phyloP scores from a whole-genome alignment of 2,329 filamentous ascomycete genomes.

The Hymenoscyphus repandus region DNA sequence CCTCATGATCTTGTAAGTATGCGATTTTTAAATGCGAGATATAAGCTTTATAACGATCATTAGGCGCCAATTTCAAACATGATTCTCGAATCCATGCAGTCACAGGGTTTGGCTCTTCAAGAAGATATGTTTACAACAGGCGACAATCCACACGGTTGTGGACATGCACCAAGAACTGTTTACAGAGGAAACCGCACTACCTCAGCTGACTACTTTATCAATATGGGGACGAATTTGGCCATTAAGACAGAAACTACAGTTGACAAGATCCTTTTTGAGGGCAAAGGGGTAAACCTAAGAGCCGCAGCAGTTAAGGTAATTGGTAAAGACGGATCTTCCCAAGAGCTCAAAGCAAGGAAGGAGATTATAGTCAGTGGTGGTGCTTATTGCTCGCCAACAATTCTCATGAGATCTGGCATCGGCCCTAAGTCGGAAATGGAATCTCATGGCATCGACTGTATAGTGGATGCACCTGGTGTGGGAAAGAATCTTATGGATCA shows the following conservation, averaged over 20 bases:
- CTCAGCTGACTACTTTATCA: constrained; percentile 46
- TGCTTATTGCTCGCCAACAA: constrained; percentile 41
- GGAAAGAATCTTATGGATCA: constrained; percentile 58
- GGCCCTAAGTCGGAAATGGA: constrained; percentile 37
- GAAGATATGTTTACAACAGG: constrained; percentile 55
- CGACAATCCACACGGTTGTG: constrained; percentile 48
- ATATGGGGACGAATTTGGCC: constrained; percentile 32
- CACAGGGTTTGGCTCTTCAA: constrained; percentile 48
- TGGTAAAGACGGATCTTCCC: constrained; percentile 36
- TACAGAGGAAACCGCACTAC: constrained; percentile 47
- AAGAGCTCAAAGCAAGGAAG: constrained; percentile 36
- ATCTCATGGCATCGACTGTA: constrained; percentile 42
- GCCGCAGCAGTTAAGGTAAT: constrained; percentile 43
- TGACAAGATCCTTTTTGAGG: constrained; percentile 46
- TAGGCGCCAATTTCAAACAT: constrained; percentile 48
- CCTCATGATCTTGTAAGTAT: constrained; percentile 47
- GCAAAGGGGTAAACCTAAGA: constrained; percentile 31
- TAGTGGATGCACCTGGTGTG: constrained; percentile 56
- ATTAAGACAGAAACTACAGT: constrained; percentile 45
- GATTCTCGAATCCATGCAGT: constrained; percentile 49
- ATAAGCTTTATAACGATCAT: not conserved
- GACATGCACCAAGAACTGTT: constrained; percentile 48
- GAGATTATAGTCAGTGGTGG: constrained; percentile 47
- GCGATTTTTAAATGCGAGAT: too few species aligned
- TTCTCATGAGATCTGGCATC: constrained; percentile 43